These are phyloP conservation scores for Amphibolis antarctica DNA, from an alignment of 106 monocot species.

Conservation along the genomic window DNA sequence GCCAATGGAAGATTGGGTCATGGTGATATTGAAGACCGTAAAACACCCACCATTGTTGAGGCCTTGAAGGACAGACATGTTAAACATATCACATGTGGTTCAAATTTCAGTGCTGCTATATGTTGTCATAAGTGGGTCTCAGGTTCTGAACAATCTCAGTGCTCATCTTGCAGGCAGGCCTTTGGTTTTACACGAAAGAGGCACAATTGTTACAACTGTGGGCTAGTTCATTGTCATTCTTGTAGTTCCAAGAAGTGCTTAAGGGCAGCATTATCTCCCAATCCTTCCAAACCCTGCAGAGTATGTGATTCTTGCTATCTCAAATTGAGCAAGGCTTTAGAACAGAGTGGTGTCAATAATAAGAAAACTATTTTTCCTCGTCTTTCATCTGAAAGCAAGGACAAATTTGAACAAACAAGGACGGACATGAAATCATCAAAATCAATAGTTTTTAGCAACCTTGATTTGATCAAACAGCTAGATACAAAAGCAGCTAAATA, in stretches of 20 bases:
- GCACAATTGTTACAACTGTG: conserved; percentile 89
- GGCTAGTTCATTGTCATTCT: conserved; percentile 76
- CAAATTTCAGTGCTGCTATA: conserved; percentile 75
- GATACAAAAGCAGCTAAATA: conserved; percentile 72
- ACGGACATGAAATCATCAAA: conserved; percentile 28
- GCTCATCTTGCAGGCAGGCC: conserved; percentile 62
- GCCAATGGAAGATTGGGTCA: conserved; percentile 95
- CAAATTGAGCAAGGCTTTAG: conserved; percentile 44
- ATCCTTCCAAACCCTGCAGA: conserved; percentile 73
- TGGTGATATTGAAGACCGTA: conserved; percentile 86
- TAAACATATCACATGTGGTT: conserved; percentile 79
- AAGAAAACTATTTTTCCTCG: conserved; percentile 38
- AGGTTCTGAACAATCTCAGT: conserved; percentile 76
- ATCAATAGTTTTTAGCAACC: conserved; percentile 26
- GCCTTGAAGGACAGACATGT: conserved; percentile 82
- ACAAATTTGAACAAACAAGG: conserved; percentile 37
- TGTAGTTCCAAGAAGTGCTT: conserved; percentile 71
- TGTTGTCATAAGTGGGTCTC: conserved; percentile 95
- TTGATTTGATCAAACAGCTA: conserved; percentile 64
- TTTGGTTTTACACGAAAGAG: conserved; percentile 94
- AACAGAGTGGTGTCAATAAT: conserved; percentile 21
- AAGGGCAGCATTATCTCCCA: conserved; percentile 59
- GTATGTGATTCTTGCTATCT: conserved; percentile 77
- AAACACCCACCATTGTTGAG: conserved; percentile 73
- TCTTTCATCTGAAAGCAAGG: conserved; percentile 47